Evolutionary conservation across 768 basidiomycete genomes (phyloP), one percentile per base, ranked within the genome.

Genomic region (Pleurotus djamor): DNA sequence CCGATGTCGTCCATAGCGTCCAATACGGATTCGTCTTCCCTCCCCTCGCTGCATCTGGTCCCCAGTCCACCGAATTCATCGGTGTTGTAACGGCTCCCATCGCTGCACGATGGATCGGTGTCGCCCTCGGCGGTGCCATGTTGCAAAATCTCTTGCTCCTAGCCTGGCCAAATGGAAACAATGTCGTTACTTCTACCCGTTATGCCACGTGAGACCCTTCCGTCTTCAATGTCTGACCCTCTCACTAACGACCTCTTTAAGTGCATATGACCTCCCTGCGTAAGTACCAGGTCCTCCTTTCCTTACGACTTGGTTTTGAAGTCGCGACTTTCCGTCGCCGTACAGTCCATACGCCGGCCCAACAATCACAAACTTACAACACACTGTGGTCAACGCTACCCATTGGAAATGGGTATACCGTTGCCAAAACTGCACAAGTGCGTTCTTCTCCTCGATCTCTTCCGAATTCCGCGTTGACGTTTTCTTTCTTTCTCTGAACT

Each of bases 401-500:
- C 83, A 85, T 62, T 87, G 85, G 84, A 85, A 85, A 61, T 86
- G 83, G 80, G 83, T 86, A 3, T 88, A 79, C 72, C 76, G 84
- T 14, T 88, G 86, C 77, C 82, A 86, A 65, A 82, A 85, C 69
- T 88, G 86, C 73, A 81, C 84, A 47, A 71, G 84, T 85, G 67
- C 60, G 79, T 76, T n/a, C n/a, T 4, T 41, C 38, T n/a, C 38
- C 4, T n/a, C 38, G n/a, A 41, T 10, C n/a, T 4, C n/a, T n/a
- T 41, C 38, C 38, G 38, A 41, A n/a, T n/a, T 41, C 38, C 9
- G 10, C 38, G 38, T 28, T 28, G 21, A 28, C 21, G 3, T 28
- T 28, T 28, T 28, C 21, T 28, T 28, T 28, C 21, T 28, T 3
- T 28, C 21, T 28, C 3, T 28, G 2, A 9, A 41, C 16, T 9